Base-by-base conservation (phyloP, 768 basidiomycete genomes). In the Pleurotus cornucopiae region DNA sequence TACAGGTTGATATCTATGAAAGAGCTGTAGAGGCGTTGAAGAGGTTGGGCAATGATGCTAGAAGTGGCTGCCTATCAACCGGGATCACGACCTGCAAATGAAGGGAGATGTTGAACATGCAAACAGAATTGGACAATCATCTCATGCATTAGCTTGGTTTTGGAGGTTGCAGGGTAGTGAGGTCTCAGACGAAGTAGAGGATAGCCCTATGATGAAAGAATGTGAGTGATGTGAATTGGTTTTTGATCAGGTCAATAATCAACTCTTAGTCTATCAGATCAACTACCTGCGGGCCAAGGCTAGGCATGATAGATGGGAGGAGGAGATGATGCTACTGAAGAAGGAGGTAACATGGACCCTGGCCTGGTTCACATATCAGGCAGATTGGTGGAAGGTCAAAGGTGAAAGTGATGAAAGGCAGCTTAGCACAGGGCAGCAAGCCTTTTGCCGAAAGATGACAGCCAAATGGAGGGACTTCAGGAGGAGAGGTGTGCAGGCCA, bases 291-390 rank as follows among this genome's bases (percentile, higher is more conserved):
- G 56, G 16, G 58, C 64, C 3, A 61, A 56, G 48, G 64, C 64
- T 21, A 55, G 48, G 39, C 55, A 49, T 30, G 16, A 60, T 12
- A 12, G 57, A 46, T 66, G 64, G 64, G 20, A 38, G 3, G 64
- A 66, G 25, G 64, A 66, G 34, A 3, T 61, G 12, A 53, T 25
- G 4, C 34, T 61, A 12, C 41, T 63, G 4, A 39, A 38, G 44
- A 47, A 63, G 55, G 62, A 66, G 55, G 64, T 66, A 62, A 14
- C 49, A 6, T 66, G 64, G 64, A 58, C 58, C 0, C 14, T 58
- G 11, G 5, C 11, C 16, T 65, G 54, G 41, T 41, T 41, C 40
- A 41, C 13, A 41, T 18, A 41, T 14, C 14, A 41, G 40, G 40
- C 40, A 4, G 11, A 14, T 14, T 18, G 40, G 40, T 41, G 40